These are phyloP conservation scores for Cutaneotrichosporon sp. DNA, from an alignment of 1,284 basidiomycete genomes.

Conservation along the genomic window DNA sequence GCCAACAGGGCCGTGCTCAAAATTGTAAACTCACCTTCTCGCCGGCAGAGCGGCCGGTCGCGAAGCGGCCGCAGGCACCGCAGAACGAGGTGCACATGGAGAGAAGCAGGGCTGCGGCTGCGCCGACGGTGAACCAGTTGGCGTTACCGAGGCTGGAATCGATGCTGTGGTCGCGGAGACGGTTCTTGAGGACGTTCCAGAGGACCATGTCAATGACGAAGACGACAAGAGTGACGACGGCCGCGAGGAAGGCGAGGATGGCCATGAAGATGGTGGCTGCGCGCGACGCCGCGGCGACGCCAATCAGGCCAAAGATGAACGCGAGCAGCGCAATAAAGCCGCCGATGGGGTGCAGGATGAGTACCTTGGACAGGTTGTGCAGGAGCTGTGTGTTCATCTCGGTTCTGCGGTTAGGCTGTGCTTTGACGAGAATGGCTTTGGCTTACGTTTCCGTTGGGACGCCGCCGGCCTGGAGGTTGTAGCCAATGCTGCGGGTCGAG, in stretches of 20 bases:
- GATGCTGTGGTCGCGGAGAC: slow-evolving; percentile 55
- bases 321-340: slow-evolving; percentile 66
- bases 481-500: slow-evolving; percentile 31
- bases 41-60: slow-evolving; percentile 43
- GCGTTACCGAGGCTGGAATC: slow-evolving; percentile 39
- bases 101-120: slow-evolving; percentile 59
- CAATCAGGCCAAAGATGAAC: slow-evolving; percentile 63
- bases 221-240: slow-evolving; percentile 60
- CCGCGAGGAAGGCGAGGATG: slow-evolving; percentile 59
- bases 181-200: slow-evolving; percentile 63
- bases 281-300: slow-evolving; percentile 60
- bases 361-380: slow-evolving; percentile 62
- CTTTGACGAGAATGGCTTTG: slow-evolving; percentile 7
- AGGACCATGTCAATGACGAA: slow-evolving; percentile 74
- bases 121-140: slow-evolving; percentile 63
- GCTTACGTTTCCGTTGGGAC: slow-evolving; percentile 24
- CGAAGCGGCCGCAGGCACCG: slow-evolving; percentile 62
- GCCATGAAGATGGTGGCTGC: slow-evolving; percentile 69
- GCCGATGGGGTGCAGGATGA: slow-evolving; percentile 73
- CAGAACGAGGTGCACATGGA: slow-evolving; percentile 62
- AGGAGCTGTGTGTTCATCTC: slow-evolving; percentile 54
- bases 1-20: not conserved
- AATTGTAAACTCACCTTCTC: slow-evolving; percentile 32
- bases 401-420: slow-evolving; percentile 17
- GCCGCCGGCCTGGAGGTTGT: slow-evolving; percentile 30